Base-by-base conservation (phyloP, 345 rosid genomes). In the Angophora floribunda region DNA sequence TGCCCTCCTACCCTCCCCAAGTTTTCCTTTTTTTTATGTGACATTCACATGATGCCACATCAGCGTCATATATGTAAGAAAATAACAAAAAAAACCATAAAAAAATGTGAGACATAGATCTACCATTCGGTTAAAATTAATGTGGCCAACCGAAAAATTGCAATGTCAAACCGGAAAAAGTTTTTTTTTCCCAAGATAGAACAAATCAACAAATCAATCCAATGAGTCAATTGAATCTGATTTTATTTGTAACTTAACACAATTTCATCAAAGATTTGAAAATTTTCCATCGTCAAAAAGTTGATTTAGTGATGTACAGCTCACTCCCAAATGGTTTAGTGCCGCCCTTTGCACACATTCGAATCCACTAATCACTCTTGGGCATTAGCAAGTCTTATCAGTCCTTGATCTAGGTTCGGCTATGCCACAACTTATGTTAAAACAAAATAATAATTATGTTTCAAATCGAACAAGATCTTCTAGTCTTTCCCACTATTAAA, bases 11-110 rank as follows among this genome's bases (percentile, higher is more conserved):
- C 41, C 41, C 41, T 36, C 41, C 41, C 41, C 41, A 36, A 4
- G 41, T 36, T 36, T 36, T 36, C 41, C 41, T 36, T 4, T 36
- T 4, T 36, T 36, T 36, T 36, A 36, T 36, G 41, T 36, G 41
- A 36, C 41, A 55, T 55, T 55, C 6, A 55, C 6, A 1, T 1
- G 49, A 10, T 22, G 61, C 5, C 3, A 55, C 13, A 4, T 55
- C 0, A 0, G 1, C 24, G 3, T 9, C 13, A 55, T 12, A 0
- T 55, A 55, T 22, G 28, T 22, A 7, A 9, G 24, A 22, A 1
- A 9, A 55, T 21, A 55, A 0, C 3, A 19, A 7, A 53, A 53
- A 55, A 55, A 19, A 9, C 22, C 8, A 55, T 7, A 5, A 55
- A 55, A 55, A 55, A 55, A 8, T 55, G 22, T 55, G 59, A 3